These are phyloP conservation scores for Diacronema lutheri DNA, from an alignment of 78 protist species.

Conservation along the genomic window DNA sequence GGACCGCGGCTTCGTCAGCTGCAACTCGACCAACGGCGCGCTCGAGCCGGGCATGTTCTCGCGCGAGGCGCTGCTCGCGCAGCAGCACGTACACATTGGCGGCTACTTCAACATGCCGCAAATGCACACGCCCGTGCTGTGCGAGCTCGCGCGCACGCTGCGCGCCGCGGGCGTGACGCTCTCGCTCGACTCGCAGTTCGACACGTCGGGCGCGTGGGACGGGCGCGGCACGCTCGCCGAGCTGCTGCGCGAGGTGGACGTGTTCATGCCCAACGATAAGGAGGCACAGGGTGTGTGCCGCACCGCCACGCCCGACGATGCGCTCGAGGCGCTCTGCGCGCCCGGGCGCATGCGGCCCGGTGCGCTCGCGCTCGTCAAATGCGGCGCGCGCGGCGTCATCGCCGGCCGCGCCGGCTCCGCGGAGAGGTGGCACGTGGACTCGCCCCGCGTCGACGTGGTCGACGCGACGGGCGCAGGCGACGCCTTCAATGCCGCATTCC, in stretches of 20 bases:
- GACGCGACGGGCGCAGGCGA: constrained; percentile 31
- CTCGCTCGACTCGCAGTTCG: constrained; percentile 19
- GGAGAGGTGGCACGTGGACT: too few relatives aligned
- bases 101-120: neutral
- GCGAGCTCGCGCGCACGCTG: neutral
- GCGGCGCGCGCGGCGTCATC: neutral
- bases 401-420: too few relatives aligned
- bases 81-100: neutral
- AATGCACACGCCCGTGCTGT: neutral
- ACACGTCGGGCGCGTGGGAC: neutral
- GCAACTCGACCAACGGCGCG: constrained; percentile 1
- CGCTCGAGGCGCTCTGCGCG: neutral
- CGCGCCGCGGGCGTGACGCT: neutral
- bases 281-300: neutral
- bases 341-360: neutral
- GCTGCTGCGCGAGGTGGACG: neutral
- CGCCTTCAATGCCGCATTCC: constrained; percentile 7
- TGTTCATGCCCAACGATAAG: constrained; percentile 11
- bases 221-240: neutral
- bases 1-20: constrained; percentile 7
- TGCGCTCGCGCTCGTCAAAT: neutral
- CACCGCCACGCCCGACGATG: neutral
- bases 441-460: neutral
- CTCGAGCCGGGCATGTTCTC: neutral
- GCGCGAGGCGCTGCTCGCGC: neutral